Evolutionary conservation across 2,329 filamentous ascomycete species (phyloP).

Genomic region (Spiromastix sp.): DNA sequence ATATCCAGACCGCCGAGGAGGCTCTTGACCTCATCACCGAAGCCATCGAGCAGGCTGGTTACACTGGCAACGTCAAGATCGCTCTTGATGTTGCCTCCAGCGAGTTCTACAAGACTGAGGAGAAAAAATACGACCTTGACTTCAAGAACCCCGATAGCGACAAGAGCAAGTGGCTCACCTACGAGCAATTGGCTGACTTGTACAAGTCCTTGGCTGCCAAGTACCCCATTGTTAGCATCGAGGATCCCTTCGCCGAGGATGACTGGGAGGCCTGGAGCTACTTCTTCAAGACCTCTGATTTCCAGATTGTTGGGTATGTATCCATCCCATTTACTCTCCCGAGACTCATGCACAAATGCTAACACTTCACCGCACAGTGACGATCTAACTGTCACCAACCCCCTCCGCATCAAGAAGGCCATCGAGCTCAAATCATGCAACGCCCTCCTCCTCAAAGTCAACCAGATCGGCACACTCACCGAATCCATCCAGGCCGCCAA

Average conservation of each 20-base stretch:
- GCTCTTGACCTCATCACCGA: constrained; percentile 92
- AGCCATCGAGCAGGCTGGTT: constrained; percentile 88
- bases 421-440: constrained; percentile 99
- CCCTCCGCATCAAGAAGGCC: constrained; percentile 97
- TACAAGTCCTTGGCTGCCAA: constrained; percentile 83
- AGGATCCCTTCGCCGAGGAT: constrained; percentile 98
- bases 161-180: constrained; percentile 93
- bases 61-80: constrained; percentile 93
- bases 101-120: constrained; percentile 97
- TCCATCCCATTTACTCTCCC: not conserved
- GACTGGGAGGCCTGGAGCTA: constrained; percentile 99
- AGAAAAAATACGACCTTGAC: constrained; percentile 99
- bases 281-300: constrained; percentile 98
- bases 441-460: constrained; percentile 96
- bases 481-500: constrained; percentile 99
- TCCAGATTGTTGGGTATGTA: constrained; percentile 77
- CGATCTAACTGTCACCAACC: constrained; percentile 98
- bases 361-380: constrained; percentile 54
- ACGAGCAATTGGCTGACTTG: constrained; percentile 87
- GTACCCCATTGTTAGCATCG: constrained; percentile 97
- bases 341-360: too few relatives aligned
- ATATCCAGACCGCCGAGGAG: constrained; percentile 95
- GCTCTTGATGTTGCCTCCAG: constrained; percentile 98
- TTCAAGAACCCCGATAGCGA: constrained; percentile 99
- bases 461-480: constrained; percentile 98